These are phyloP conservation scores for Lodderomyces parapsilosis DNA, from an alignment of 1,139 yeast species.

Conservation along the genomic window DNA sequence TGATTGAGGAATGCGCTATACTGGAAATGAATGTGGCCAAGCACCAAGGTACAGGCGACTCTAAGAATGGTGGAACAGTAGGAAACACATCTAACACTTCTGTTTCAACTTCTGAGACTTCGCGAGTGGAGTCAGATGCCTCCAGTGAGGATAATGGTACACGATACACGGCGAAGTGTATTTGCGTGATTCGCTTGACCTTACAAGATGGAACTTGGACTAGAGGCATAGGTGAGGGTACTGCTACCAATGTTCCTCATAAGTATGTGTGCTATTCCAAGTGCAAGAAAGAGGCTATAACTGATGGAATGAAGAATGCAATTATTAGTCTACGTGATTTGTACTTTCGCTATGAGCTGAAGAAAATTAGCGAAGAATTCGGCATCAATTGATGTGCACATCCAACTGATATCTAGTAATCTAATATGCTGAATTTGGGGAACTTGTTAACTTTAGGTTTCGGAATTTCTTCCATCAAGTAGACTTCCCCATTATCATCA, in stretches of 20 bases:
- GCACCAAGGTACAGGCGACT: neutral
- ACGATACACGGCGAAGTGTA: constrained; percentile 22
- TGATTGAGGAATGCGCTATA: constrained; percentile 28
- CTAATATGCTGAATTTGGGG: constrained; percentile 55
- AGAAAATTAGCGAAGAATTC: constrained; percentile 1
- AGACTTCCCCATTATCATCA: constrained; percentile 85
- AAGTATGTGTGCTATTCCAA: constrained; percentile 37
- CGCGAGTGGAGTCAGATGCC: neutral
- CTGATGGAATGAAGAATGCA: constrained; percentile 47
- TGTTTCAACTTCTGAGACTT: neutral
- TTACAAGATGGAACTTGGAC: constrained; percentile 49
- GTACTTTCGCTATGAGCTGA: constrained; percentile 19
- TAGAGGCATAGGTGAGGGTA: constrained; percentile 43
- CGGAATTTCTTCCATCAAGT: constrained; percentile 71
- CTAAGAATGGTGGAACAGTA: neutral
- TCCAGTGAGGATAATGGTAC: neutral
- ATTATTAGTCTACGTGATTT: constrained; percentile 29
- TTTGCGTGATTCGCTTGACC: constrained; percentile 34
- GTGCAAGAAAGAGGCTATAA: constrained; percentile 53
- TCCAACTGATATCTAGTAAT: constrained; percentile 26
- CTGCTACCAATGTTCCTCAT: constrained; percentile 32
- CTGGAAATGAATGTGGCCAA: neutral
- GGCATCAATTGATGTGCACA: neutral
- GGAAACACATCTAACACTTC: neutral
- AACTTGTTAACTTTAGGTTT: constrained; percentile 61